Base-by-base conservation (phyloP, 192 early-diverging fungal species). In the Coemansia sp. region DNA sequence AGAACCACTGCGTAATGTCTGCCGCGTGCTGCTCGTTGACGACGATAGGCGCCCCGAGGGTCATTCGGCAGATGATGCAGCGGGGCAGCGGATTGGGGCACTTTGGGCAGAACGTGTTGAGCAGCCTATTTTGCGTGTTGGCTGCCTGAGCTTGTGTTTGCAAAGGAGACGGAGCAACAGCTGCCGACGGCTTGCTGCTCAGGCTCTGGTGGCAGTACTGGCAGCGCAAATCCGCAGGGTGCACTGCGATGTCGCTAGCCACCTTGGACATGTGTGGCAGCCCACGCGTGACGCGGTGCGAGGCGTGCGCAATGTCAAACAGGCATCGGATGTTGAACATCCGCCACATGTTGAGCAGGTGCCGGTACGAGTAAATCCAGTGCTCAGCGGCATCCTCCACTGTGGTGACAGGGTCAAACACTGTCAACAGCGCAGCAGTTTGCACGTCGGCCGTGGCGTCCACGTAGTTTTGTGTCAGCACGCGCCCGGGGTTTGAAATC, bases 1-100 rank as follows among this genome's bases (percentile, higher is more conserved):
- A 97, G 73, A 98, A 99, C 96, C 95, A 99, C 43, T 88, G 76
- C 65, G 94, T 88, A 73, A 94, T 90, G 43, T 90, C 89, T 10
- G 55, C 24, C 0, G 45, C 40, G 4, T 40, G 35, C 27, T 62
- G 43, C 0, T 58, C 30, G 27, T 16, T 29, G 45, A 61, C 39
- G 24, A 59, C 67, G 6, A 75, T 62, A 15, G 73, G 76, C 5
- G 79, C 80, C 27, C 82, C 75, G 56, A 82, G 69, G 39, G 76
- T 82, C 74, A 79, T 68, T 13, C 71, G 74, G 62, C 76, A 86
- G 43, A 79, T 69, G 10, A 80, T 69, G 62, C 79, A 84, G 35
- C 78, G 78, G 34, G 83, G 83, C 70, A 84, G 65, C 1, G 37
- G 65, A 62, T 65, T 68, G 40, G 40, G 32, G 59, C 83, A 84